phyloP scores from a whole-genome alignment of 2,329 filamentous ascomycete species.

The Cladosporium sp. region DNA sequence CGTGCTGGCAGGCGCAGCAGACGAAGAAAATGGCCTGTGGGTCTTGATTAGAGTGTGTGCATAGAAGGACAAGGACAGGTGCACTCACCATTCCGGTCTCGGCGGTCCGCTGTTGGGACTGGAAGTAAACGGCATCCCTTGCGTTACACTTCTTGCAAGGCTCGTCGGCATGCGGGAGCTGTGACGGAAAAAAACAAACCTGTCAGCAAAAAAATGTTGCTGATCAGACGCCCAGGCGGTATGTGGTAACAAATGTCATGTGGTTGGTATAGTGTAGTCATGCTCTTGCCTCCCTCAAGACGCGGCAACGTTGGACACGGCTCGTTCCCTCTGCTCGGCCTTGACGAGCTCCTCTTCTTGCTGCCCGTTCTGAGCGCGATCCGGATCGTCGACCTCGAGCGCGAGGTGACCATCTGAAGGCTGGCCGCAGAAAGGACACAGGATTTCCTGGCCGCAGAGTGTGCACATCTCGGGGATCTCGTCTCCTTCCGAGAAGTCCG shows the following conservation, averaged over 20 bases:
- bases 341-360: slow-evolving; percentile 24
- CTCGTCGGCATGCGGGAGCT: slow-evolving; percentile 81
- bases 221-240: slow-evolving; percentile 28
- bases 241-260: slow-evolving; percentile 13
- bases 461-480: slow-evolving; percentile 49
- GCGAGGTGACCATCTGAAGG: slow-evolving; percentile 41
- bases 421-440: slow-evolving; percentile 50
- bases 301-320: slow-evolving; percentile 21
- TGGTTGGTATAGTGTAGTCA: slow-evolving; percentile 12
- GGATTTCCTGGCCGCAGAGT: slow-evolving; percentile 55
- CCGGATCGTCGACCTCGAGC: slow-evolving; percentile 40
- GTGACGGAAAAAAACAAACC: slow-evolving; percentile 26
- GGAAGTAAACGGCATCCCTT: slow-evolving; percentile 94
- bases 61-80: slow-evolving; percentile 7
- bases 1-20: slow-evolving; percentile 88
- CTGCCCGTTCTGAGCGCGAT: slow-evolving; percentile 25
- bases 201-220: slow-evolving; percentile 33
- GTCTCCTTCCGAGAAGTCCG: slow-evolving; percentile 22
- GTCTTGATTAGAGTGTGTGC: slow-evolving; percentile 1
- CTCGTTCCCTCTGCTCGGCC: slow-evolving; percentile 27
- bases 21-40: slow-evolving; percentile 57
- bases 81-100: slow-evolving; percentile 93
- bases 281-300: slow-evolving; percentile 27
- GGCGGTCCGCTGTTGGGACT: slow-evolving; percentile 93
- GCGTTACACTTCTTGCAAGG: slow-evolving; percentile 82